Percentiles rank a stretch among this genome's conserved stretches.
These are phyloP conservation scores for Penicillium sp. DNA, from an alignment of 2,329 filamentous ascomycete species.

Conservation along the genomic window DNA sequence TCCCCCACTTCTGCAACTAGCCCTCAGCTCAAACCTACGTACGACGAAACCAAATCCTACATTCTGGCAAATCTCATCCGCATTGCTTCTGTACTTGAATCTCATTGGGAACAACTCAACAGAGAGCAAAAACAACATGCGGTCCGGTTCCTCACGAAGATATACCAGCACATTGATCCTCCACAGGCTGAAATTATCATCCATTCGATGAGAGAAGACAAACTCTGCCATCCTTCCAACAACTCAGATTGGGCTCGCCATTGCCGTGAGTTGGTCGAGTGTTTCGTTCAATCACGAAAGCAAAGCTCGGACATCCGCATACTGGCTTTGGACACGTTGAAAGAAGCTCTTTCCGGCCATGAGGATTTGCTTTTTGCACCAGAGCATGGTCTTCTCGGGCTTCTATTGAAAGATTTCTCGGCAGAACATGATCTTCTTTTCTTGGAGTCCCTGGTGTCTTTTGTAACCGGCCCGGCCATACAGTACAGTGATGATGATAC, in stretches of 20 bases:
- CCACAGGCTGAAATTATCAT: slow-evolving; percentile 43
- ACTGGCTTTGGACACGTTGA: slow-evolving; percentile 39
- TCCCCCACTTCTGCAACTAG: slow-evolving; percentile 22
- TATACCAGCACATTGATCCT: slow-evolving; percentile 38
- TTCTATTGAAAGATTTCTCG: slow-evolving; percentile 37
- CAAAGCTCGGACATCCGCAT: slow-evolving; percentile 44
- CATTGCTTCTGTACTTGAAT: slow-evolving; percentile 39
- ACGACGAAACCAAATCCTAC: slow-evolving; percentile 39
- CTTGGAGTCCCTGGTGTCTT: slow-evolving; percentile 41
- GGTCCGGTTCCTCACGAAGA: slow-evolving; percentile 37
- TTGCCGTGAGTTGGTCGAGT: slow-evolving; percentile 37
- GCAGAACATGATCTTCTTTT: slow-evolving; percentile 41
- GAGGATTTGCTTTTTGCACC: slow-evolving; percentile 35
- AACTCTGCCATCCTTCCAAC: slow-evolving; percentile 35
- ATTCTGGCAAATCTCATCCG: slow-evolving; percentile 41
- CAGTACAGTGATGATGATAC: slow-evolving; percentile 30
- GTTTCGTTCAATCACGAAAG: slow-evolving; percentile 39
- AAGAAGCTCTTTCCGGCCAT: slow-evolving; percentile 39
- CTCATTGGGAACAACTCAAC: slow-evolving; percentile 39
- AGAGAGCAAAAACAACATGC: slow-evolving; percentile 38
- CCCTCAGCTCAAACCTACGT: slow-evolving; percentile 28
- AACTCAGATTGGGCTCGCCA: slow-evolving; percentile 35
- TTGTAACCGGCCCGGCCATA: slow-evolving; percentile 38
- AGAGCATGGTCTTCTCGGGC: slow-evolving; percentile 34
- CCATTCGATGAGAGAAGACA: slow-evolving; percentile 34